Conservation (phyloP, 495 filamentous ascomycete genomes). For the Xanthoparmelia taractica region DNA sequence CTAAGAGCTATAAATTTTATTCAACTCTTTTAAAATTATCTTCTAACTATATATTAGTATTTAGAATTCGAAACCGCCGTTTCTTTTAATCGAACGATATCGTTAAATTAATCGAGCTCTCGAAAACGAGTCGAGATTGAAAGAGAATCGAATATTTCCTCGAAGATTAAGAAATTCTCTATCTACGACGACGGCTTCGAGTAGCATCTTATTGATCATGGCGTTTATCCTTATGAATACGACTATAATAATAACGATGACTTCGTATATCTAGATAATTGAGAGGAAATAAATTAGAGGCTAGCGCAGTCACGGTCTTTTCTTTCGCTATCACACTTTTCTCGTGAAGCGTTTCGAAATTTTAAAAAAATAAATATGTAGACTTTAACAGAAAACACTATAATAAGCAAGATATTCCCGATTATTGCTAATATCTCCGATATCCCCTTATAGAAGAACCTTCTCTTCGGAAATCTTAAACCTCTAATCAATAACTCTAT, state of each 20-base stretch:
- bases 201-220: constrained; percentile 4
- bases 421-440: neutral
- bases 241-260: neutral
- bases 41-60: too few species aligned
- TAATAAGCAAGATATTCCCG: too few species aligned
- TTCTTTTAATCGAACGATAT: neutral
- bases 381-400: too few species aligned
- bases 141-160: constrained; percentile 4
- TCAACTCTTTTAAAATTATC: neutral
- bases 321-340: neutral
- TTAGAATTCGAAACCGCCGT: neutral
- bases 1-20: constrained; percentile 23
- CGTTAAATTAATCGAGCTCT: neutral
- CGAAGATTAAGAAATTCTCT: neutral
- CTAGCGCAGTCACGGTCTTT: neutral
- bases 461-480: constrained; percentile 33
- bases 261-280: neutral
- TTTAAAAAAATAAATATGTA: neutral
- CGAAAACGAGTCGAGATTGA: neutral
- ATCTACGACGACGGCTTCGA: neutral
- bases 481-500: constrained; percentile 29
- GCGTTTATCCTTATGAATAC: constrained; percentile 6
- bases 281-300: neutral
- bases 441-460: constrained; percentile 22
- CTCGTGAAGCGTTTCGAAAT: neutral